A percentile compares a stretch with the other conserved stretches of the same genome.
Evolutionary conservation across 805 yeast genomes (phyloP).

Genomic region (Tetrapisispora namnaoensis): DNA sequence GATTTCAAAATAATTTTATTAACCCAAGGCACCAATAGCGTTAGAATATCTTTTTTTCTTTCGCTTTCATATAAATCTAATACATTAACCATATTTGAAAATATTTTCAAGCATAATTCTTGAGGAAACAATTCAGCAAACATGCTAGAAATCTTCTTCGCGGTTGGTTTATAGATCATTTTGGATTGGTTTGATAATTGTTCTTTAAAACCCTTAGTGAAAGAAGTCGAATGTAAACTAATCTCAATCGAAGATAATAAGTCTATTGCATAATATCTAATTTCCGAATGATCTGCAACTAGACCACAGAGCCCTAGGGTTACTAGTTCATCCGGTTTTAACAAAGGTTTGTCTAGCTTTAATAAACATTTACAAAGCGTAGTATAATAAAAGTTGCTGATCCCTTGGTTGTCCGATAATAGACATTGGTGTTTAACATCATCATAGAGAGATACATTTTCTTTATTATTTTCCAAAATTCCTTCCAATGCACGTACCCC

Average conservation of each 20-base stretch:
- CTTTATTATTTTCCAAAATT: conserved; percentile 51
- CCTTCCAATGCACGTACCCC: conserved; percentile 68
- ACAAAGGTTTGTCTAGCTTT: conserved; percentile 38
- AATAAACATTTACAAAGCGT: conserved; percentile 59
- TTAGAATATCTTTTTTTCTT: conserved; percentile 66
- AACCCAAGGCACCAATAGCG: conserved; percentile 87
- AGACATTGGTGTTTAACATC: conserved; percentile 70
- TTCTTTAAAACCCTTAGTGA: conserved; percentile 52
- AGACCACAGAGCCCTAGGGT: conserved; percentile 70
- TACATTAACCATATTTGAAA: conserved; percentile 61
- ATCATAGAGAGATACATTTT: conserved; percentile 39
- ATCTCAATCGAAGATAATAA: conserved; percentile 60
- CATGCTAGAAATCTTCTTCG: conserved; percentile 66
- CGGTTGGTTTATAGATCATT: conserved; percentile 78
- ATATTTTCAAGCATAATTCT: conserved; percentile 52
- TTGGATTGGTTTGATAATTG: conserved; percentile 65
- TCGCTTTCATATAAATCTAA: conserved; percentile 48
- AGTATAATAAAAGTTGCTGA: conserved; percentile 60
- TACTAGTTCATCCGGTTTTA: conserved; percentile 54
- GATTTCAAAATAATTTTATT: conserved; percentile 60
- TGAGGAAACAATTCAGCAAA: conserved; percentile 53
- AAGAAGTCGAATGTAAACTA: conserved; percentile 43
- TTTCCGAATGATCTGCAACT: conserved; percentile 60
- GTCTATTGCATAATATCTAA: conserved; percentile 63
- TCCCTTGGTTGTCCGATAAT: conserved; percentile 40